Percentiles rank a stretch among this genome's conserved stretches.
Conservation (phyloP, 805 yeast genomes). For the Saturnispora bothae region DNA sequence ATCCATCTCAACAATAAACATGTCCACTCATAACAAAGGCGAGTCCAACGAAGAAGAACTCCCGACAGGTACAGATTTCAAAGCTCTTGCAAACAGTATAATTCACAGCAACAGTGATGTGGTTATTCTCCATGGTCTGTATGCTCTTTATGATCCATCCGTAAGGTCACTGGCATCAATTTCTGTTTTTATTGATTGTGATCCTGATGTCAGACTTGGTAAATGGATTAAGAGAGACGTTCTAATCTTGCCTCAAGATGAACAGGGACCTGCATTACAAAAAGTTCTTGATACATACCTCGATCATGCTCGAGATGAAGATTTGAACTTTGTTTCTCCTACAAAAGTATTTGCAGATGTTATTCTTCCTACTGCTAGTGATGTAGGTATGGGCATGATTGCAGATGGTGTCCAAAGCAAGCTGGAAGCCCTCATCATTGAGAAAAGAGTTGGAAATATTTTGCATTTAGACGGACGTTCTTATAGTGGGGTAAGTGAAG, state of each 20-base stretch:
- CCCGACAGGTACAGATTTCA: conserved; percentile 36
- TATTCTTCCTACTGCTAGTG: conserved; percentile 60
- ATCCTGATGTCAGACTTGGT: conserved; percentile 75
- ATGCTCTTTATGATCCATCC: conserved; percentile 58
- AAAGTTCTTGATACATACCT: conserved; percentile 38
- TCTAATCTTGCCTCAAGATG: conserved; percentile 4
- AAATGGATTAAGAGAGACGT: conserved; percentile 50
- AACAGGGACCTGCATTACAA: conserved; percentile 20
- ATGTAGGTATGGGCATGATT: conserved; percentile 44
- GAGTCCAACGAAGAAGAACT: neutral
- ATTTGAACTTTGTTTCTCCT: conserved; percentile 52
- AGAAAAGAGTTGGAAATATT: neutral
- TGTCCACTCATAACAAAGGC: conserved; percentile 14
- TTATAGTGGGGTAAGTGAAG: too few relatives aligned
- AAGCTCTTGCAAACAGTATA: conserved; percentile 16
- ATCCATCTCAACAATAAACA: conserved; percentile 17
- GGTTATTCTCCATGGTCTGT: conserved; percentile 61
- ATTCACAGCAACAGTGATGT: conserved; percentile 18
- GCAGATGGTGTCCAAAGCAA: conserved; percentile 46
- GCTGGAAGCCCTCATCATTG: neutral
- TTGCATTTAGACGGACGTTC: too few relatives aligned
- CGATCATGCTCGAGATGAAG: conserved; percentile 50
- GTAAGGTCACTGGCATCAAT: conserved; percentile 48
- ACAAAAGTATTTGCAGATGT: conserved; percentile 69
- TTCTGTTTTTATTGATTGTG: conserved; percentile 71